These are phyloP conservation scores for Fusarium miscanthi DNA, from an alignment of 2,329 filamentous ascomycete genomes.

Conservation along the genomic window DNA sequence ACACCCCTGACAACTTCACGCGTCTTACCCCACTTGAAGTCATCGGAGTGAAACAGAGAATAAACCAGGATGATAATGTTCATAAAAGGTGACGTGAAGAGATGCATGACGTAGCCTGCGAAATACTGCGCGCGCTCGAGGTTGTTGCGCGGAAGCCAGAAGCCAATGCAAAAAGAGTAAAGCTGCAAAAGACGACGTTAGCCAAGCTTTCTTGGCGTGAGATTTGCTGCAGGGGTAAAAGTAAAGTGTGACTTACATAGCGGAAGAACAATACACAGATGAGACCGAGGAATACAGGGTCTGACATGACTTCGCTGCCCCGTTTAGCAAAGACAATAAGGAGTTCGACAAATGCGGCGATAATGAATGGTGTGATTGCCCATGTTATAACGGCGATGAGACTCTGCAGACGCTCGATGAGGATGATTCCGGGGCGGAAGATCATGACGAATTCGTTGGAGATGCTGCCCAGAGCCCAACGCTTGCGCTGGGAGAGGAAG, in stretches of 20 bases:
- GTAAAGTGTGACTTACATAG: slow-evolving; percentile 51
- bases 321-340: slow-evolving; percentile 50
- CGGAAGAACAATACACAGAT: slow-evolving; percentile 52
- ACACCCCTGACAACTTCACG: slow-evolving; percentile 50
- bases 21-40: slow-evolving; percentile 61
- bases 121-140: slow-evolving; percentile 54
- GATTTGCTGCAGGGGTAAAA: background rate
- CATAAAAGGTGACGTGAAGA: slow-evolving; percentile 54
- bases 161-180: slow-evolving; percentile 56
- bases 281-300: slow-evolving; percentile 53
- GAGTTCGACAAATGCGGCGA: slow-evolving; percentile 53
- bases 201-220: slow-evolving; percentile 13
- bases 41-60: slow-evolving; percentile 56
- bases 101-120: slow-evolving; percentile 52
- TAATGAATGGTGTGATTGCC: slow-evolving; percentile 58
- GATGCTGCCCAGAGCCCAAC: slow-evolving; percentile 61
- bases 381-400: slow-evolving; percentile 60
- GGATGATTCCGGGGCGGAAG: slow-evolving; percentile 55
- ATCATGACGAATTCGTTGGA: slow-evolving; percentile 62
- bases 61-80: slow-evolving; percentile 57
- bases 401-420: slow-evolving; percentile 58
- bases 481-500: slow-evolving; percentile 61
- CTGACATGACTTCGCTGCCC: slow-evolving; percentile 49
- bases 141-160: slow-evolving; percentile 55
- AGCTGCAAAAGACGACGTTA: slow-evolving; percentile 44